Base-by-base conservation (phyloP, 768 basidiomycete species). In the Boletus edulis region DNA sequence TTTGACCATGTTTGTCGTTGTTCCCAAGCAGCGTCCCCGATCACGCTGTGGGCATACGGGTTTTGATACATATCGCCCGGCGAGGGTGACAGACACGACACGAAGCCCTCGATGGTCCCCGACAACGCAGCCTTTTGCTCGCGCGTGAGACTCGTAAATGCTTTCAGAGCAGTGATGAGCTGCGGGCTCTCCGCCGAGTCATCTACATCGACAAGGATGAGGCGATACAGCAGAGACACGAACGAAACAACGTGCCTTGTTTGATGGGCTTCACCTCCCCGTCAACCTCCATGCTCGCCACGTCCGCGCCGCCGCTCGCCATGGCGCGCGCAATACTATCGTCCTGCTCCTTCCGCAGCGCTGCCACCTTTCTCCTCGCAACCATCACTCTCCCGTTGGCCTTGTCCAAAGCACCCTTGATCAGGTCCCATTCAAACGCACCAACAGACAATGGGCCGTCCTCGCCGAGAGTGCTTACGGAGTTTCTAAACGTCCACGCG, bases 261-360 rank as follows among this genome's bases (percentile, higher is more conserved):
- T 76, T 67, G 77, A 78, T 76, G 72, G 75, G 74, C 59, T 85
- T 88, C 40, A 81, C 80, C 60, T 94, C 90, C 27, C 85, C 83
- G 55, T 89, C 90, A 73, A 89, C 87, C 29, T 86, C 81, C 71
- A 81, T 79, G 39, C 73, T 70, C n/a, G 71, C 67, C 46, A 69
- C 79, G 60, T 80, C 81, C 32, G 77, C 78, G 14, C 76, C 77
- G 5, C 73, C 77, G 41, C 81, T 81, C 24, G 88, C 89, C 59
- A 86, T 90, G 35, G 76, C 87, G 45, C 83, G 79, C 20, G 91
- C 94, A 27, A 87, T 79, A 18, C 82, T 86, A 58, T 91, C 89
- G 60, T 97, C 94, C 34, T 94, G 94, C 65, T 95, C 94, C 71
- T 91, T 91, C 67, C 89, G 80, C 62, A 97, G 71, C 8, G 78